phyloP scores from a whole-genome alignment of 352 stramenopile species.

The Globisporangium uncinulatum region DNA sequence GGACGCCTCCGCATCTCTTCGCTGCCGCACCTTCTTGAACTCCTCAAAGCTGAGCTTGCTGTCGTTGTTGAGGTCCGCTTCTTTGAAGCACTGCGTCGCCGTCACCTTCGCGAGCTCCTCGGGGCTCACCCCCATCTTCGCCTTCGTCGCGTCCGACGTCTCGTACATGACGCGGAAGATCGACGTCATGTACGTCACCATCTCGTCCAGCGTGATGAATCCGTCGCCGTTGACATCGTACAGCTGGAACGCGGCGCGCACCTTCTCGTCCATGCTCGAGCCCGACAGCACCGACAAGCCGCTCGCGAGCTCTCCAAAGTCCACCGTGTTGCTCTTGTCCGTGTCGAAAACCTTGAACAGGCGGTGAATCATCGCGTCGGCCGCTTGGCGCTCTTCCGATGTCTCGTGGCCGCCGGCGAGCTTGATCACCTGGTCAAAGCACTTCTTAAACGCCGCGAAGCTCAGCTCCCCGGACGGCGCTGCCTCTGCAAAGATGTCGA shows the following conservation, averaged over 20 bases:
- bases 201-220: constrained; percentile 83
- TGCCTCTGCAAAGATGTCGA: constrained; percentile 85
- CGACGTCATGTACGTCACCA: constrained; percentile 85
- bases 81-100: constrained; percentile 80
- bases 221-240: constrained; percentile 85
- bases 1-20: not conserved
- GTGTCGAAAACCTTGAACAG: constrained; percentile 84
- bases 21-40: constrained; percentile 76
- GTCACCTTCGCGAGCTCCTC: constrained; percentile 78
- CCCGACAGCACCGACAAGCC: constrained; percentile 80
- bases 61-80: constrained; percentile 80
- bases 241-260: constrained; percentile 78
- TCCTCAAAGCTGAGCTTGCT: constrained; percentile 85
- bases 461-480: constrained; percentile 71
- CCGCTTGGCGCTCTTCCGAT: constrained; percentile 63
- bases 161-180: constrained; percentile 90
- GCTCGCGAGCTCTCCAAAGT: constrained; percentile 83
- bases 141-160: constrained; percentile 69
- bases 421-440: constrained; percentile 84
- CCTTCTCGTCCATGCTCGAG: constrained; percentile 84
- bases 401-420: constrained; percentile 66
- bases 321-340: constrained; percentile 80
- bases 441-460: constrained; percentile 83
- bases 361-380: constrained; percentile 73
- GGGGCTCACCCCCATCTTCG: constrained; percentile 67